Evolutionary conservation across 805 yeast genomes (phyloP), one percentile per base, ranked within the genome.

Genomic region (Metschnikowia reukaufii): DNA sequence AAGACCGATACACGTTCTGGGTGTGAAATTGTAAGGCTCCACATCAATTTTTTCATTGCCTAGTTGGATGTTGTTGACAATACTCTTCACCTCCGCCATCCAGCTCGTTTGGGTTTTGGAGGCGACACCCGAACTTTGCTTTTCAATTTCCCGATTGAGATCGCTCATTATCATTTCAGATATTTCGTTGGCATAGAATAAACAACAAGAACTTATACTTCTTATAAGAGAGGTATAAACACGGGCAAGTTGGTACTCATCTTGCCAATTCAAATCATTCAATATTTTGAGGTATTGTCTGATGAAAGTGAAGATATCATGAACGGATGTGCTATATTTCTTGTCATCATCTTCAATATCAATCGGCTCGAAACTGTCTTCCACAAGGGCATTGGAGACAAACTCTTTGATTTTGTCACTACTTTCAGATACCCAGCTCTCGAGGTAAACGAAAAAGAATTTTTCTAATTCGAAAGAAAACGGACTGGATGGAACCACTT

Each of bases 1-100:
- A 50, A 88, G 68, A n/a, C 85, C 82, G n/a, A 86, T 79, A 64
- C 95, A 88, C 0, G 90, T 82, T 44, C 76, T 73, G 5, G 74
- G 68, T 48, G 74, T 71, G 66, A 85, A 85, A 36, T 78, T 75
- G 58, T 74, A 82, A 0, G 90, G 84, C 13, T 73, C 76, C 2
- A 79, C 40, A 6, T 65, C 67, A 4, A 69, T 45, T 36, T 70
- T 71, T 0, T 62, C 63, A 10, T 54, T 49, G 18, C 72, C 64
- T 21, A 65, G 63, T 33, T 70, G 73, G 20, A 70, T 67, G 42
- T 66, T 68, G 39, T 64, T 62, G 0, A 82, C 74, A 1, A 76
- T 82, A 42, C 72, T 74, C 56, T 73, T 80, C 61, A 81, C 74
- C 31, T 77, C 84, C 48, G 77, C 72, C 12, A 77, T 59, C 83